Evolutionary conservation across 1,139 yeast species (phyloP).

Genomic region (Candida sanyaensis): DNA sequence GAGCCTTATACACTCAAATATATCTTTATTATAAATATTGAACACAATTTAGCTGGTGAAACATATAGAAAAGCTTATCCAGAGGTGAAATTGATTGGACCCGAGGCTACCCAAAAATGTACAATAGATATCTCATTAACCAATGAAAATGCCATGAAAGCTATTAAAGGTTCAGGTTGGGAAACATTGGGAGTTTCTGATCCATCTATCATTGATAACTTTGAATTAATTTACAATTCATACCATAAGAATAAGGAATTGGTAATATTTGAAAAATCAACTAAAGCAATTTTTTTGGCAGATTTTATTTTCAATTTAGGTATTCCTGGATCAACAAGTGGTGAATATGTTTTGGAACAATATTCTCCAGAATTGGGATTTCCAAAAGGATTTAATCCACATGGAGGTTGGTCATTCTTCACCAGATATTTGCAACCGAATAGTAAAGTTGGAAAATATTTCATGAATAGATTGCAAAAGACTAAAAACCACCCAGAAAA

Average conservation of each 20-base stretch:
- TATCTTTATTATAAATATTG: slow-evolving; percentile 8
- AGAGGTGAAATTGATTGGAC: slow-evolving; percentile 8
- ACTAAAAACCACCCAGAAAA: slow-evolving; percentile 16
- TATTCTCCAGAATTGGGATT: slow-evolving; percentile 40
- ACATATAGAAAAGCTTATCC: slow-evolving; percentile 7
- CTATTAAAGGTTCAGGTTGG: slow-evolving; percentile 6
- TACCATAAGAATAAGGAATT: slow-evolving; percentile 51
- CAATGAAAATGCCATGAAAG: slow-evolving; percentile 6
- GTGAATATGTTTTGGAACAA: slow-evolving; percentile 21
- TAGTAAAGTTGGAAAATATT: slow-evolving; percentile 22
- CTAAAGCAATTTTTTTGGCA: slow-evolving; percentile 46
- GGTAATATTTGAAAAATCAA: slow-evolving; percentile 38
- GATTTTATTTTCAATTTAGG: slow-evolving; percentile 51
- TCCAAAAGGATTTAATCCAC: slow-evolving; percentile 25
- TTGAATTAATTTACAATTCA: slow-evolving; percentile 50
- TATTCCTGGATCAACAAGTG: slow-evolving; percentile 11
- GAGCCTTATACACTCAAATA: slow-evolving; percentile 8
- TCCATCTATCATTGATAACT: slow-evolving; percentile 23
- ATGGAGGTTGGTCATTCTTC: slow-evolving; percentile 28
- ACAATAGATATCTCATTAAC: slow-evolving; percentile 5
- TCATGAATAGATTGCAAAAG: slow-evolving; percentile 18
- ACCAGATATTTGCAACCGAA: slow-evolving; percentile 32
- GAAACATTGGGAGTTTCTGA: slow-evolving; percentile 20
- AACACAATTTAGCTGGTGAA: slow-evolving; percentile 10
- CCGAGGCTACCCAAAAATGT: slow-evolving; percentile 3